Evolutionary conservation across 805 yeast genomes (phyloP), one percentile per base, ranked within the genome.

Genomic region (Yamadazyma akitaensis): DNA sequence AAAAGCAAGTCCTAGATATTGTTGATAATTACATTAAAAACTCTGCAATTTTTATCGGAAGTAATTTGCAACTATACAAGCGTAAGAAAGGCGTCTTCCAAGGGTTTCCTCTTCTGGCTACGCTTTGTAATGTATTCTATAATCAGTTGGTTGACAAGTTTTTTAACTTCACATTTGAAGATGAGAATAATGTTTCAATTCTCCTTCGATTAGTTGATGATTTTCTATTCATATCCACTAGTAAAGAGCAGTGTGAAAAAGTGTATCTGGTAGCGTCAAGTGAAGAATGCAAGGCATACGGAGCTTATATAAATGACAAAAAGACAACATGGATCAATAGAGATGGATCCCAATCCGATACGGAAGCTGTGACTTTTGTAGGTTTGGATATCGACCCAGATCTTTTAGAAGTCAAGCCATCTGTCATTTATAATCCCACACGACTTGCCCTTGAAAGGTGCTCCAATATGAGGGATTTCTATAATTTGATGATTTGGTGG

Each of bases 11-110:
- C 0, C 9, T 80, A 1, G 61, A 64, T 0, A 60, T 80, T 10
- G 67, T 84, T 0, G 61, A 65, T 16, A 61, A 64, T n/a, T 90
- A 87, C 47, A 60, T 89, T 12, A 64, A 65, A n/a, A 64, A 73
- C 11, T 74, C 87, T 0, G 65, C 73, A 0, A 63, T 84, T 0
- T 62, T 62, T 24, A 61, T 76, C 66, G 67, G 3, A 25, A 56
- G 62, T 0, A 77, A 71, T 39, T n/a, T 40, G 17, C 31, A 38
- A 19, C 14, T 53, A 7, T 70, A 50, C 56, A 57, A 61, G n/a
- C 67, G 96, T 48, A 77, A 67, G 37, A 62, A 67, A 9, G 98
- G 98, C 0, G 72, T 92, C 0, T 90, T 84, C 44, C 98, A 91
- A 65, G 98, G 98, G 0, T 79, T 88, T 7, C 81, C 84, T 1